phyloP scores from a whole-genome alignment of 345 rosid species.

The Aethionema arabicum region DNA sequence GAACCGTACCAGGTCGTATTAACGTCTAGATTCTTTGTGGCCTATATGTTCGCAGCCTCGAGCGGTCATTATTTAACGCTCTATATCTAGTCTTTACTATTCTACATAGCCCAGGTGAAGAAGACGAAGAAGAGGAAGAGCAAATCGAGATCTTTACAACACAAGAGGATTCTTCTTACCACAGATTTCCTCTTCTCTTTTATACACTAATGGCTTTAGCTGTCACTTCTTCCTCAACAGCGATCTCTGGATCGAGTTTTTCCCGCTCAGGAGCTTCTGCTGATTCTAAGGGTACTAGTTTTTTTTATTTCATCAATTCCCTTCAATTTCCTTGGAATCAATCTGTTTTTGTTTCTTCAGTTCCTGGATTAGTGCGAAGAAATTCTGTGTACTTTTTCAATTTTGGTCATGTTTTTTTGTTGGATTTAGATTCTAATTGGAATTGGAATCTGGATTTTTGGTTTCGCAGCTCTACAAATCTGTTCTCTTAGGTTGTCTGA shows the following conservation, averaged over 20 bases:
- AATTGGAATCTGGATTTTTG: not conserved
- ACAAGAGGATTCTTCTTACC: not conserved
- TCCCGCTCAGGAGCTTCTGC: slow-evolving; percentile 39
- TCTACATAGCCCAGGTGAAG: not conserved
- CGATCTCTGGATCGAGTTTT: slow-evolving; percentile 44
- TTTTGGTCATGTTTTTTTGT: not conserved
- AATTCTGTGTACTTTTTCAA: not conserved
- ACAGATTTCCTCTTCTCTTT: not conserved
- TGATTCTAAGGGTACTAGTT: slow-evolving; percentile 46
- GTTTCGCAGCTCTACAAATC: slow-evolving; percentile 54
- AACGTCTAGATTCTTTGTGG: slow-evolving; percentile 59
- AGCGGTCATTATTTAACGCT: slow-evolving; percentile 44
- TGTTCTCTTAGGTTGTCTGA: slow-evolving; percentile 54
- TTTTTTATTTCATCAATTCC: not conserved
- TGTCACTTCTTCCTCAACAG: slow-evolving; percentile 53
- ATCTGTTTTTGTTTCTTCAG: not conserved
- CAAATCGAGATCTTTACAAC: not conserved
- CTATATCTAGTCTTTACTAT: not conserved
- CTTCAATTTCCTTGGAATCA: not conserved
- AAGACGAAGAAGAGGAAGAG: not conserved
- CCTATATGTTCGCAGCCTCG: slow-evolving; percentile 11
- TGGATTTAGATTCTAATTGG: not conserved
- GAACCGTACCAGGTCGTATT: not conserved
- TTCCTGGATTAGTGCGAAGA: not conserved
- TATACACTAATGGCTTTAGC: slow-evolving; percentile 49